These are phyloP conservation scores for Hyphopichia burtonii DNA, from an alignment of 1,139 yeast genomes.

Conservation along the genomic window DNA sequence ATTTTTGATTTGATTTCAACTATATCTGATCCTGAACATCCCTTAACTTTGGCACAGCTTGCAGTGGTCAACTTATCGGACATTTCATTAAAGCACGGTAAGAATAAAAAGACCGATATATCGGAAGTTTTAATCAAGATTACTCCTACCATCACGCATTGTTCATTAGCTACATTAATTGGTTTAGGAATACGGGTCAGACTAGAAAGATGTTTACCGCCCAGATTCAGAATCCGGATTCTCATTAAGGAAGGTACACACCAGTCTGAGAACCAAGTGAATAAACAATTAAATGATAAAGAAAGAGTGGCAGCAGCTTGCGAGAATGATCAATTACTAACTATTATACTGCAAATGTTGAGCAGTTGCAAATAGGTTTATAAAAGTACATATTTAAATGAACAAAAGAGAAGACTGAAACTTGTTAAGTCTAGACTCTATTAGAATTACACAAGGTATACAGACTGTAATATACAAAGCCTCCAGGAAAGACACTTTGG, in stretches of 20 bases:
- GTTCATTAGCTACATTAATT: slow-evolving; percentile 91
- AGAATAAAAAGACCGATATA: slow-evolving; percentile 45
- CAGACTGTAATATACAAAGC: background rate
- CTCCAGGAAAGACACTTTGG: background rate
- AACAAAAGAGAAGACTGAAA: too few species aligned
- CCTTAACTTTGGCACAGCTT: slow-evolving; percentile 88
- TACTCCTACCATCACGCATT: slow-evolving; percentile 97
- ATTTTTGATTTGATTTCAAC: slow-evolving; percentile 70
- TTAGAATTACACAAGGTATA: slow-evolving; percentile 3
- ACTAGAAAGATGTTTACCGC: slow-evolving; percentile 83
- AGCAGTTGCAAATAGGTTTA: slow-evolving; percentile 57
- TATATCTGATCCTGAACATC: slow-evolving; percentile 98
- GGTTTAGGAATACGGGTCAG: slow-evolving; percentile 95
- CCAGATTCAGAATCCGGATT: slow-evolving; percentile 77
- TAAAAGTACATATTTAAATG: background rate
- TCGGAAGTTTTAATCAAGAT: slow-evolving; percentile 80
- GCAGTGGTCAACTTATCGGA: slow-evolving; percentile 89
- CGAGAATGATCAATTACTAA: slow-evolving; percentile 87
- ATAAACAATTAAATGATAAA: slow-evolving; percentile 94
- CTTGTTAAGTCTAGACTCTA: too few species aligned
- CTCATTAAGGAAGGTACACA: slow-evolving; percentile 89
- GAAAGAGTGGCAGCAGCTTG: slow-evolving; percentile 99
- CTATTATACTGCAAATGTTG: slow-evolving; percentile 90
- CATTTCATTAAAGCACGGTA: slow-evolving; percentile 64
- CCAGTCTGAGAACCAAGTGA: slow-evolving; percentile 93